Percentiles rank a stretch among this genome's conserved stretches.
phyloP scores from a whole-genome alignment of 495 filamentous ascomycete species.

The Talaromyces adpressus region DNA sequence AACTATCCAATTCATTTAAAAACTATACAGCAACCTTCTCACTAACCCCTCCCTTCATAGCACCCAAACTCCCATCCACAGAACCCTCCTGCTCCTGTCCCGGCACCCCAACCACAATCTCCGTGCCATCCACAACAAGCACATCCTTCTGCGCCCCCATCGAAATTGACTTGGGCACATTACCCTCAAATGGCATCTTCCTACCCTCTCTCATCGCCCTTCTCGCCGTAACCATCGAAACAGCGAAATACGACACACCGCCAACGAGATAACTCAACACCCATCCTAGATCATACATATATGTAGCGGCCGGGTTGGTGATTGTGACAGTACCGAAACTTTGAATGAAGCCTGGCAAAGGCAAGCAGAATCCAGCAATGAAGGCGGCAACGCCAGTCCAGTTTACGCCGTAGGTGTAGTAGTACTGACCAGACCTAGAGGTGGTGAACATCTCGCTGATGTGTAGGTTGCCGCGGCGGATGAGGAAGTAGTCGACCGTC shows the following conservation, averaged over 20 bases:
- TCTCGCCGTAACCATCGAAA: background rate
- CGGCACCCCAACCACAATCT: constrained; percentile 7
- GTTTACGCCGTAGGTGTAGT: constrained; percentile 3
- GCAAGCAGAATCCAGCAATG: background rate
- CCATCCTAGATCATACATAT: constrained; percentile 5
- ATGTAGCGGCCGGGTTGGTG: background rate
- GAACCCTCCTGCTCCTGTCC: background rate
- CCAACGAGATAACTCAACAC: constrained; percentile 7
- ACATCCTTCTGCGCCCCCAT: constrained; percentile 16
- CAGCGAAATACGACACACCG: background rate
- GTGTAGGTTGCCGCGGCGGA: constrained; percentile 16
- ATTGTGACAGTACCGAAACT: constrained; percentile 1
- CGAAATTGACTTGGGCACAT: constrained; percentile 10
- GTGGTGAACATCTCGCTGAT: constrained; percentile 9
- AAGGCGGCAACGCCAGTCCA: background rate
- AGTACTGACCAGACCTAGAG: background rate
- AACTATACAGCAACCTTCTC: constrained; percentile 16
- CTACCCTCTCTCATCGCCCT: background rate
- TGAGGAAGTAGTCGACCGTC: constrained; percentile 33
- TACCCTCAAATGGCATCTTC: background rate
- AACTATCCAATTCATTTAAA: background rate
- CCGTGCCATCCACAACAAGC: constrained; percentile 5
- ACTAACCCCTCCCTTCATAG: constrained; percentile 17
- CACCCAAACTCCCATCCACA: constrained; percentile 8
- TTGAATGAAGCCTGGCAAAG: background rate